These are phyloP conservation scores for Lasiosphaeris hirsuta DNA, from an alignment of 495 filamentous ascomycete species.

Conservation along the genomic window DNA sequence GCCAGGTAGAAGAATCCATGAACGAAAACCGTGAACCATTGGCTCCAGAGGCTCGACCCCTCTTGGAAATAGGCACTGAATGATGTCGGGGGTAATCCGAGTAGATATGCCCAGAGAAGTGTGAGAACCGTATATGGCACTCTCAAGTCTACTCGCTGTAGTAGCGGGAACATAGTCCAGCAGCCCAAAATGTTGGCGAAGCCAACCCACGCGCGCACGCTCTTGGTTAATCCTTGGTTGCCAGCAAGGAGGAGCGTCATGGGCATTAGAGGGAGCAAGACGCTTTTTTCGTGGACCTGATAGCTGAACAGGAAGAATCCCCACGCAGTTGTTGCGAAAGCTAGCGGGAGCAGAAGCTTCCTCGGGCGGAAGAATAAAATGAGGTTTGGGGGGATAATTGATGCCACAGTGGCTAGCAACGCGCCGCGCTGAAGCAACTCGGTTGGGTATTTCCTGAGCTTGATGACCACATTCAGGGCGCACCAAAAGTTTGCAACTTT, in stretches of 20 bases:
- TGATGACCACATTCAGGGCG: conserved; percentile 80
- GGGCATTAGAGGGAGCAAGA: conserved; percentile 83
- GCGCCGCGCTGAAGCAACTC: conserved; percentile 72
- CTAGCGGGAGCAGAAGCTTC: conserved; percentile 71
- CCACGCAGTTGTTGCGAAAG: conserved; percentile 81
- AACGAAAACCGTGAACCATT: conserved; percentile 58
- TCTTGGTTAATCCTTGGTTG: conserved; percentile 68
- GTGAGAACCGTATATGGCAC: conserved; percentile 83
- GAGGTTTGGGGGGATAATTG: conserved; percentile 73
- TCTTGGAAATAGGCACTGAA: conserved; percentile 59
- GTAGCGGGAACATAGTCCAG: conserved; percentile 92
- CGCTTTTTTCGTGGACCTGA: conserved; percentile 97
- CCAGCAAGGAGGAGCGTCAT: conserved; percentile 84
- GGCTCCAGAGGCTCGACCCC: conserved; percentile 41
- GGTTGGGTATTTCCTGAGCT: conserved; percentile 67
- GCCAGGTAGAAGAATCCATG: conserved; percentile 71
- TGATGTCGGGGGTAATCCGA: conserved; percentile 79
- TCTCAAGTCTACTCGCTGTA: conserved; percentile 76
- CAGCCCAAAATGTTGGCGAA: conserved; percentile 87
- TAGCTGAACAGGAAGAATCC: conserved; percentile 97
- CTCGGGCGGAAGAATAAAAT: conserved; percentile 76
- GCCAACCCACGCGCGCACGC: conserved; percentile 81
- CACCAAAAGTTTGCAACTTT: conserved; percentile 99
- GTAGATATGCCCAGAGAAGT: conserved; percentile 82
- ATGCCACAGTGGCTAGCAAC: conserved; percentile 66